phyloP scores from a whole-genome alignment of 2,329 filamentous ascomycete species.

The Neofusicoccum parvum region DNA sequence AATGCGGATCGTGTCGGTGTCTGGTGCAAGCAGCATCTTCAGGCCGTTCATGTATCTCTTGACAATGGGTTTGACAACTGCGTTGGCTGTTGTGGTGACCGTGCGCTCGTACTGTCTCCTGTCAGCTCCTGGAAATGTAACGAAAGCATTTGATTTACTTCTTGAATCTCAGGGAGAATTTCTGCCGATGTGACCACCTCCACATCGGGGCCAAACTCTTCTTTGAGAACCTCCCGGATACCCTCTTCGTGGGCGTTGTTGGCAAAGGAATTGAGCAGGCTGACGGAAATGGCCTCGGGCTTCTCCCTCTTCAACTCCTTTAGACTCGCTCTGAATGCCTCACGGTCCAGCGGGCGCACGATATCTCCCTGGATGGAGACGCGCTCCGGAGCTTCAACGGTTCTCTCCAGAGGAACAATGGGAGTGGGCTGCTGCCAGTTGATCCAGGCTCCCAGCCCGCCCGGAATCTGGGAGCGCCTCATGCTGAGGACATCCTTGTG shows the following conservation, averaged over 20 bases:
- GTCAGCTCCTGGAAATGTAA: background rate
- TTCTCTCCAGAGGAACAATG: constrained; percentile 52
- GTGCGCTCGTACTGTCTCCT: constrained; percentile 46
- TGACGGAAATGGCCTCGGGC: constrained; percentile 51
- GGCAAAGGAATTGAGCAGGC: constrained; percentile 51
- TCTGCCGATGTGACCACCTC: constrained; percentile 51
- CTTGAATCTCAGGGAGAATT: constrained; percentile 51
- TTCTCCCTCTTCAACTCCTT: constrained; percentile 42
- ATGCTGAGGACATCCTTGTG: constrained; percentile 53
- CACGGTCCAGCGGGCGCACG: constrained; percentile 44
- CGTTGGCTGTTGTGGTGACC: constrained; percentile 52
- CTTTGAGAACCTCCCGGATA: constrained; percentile 42
- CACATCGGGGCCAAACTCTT: constrained; percentile 47
- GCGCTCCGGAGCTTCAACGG: constrained; percentile 49
- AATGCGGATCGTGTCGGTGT: constrained; percentile 51
- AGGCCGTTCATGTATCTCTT: constrained; percentile 49
- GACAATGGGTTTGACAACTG: constrained; percentile 52
- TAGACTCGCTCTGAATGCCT: constrained; percentile 42
- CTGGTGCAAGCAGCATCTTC: constrained; percentile 40
- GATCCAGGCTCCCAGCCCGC: constrained; percentile 54
- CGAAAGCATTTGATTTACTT: constrained; percentile 24
- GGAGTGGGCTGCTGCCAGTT: constrained; percentile 52
- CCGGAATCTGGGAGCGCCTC: constrained; percentile 54
- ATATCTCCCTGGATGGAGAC: constrained; percentile 47
- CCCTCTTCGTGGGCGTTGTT: constrained; percentile 47